A percentile compares a stretch with the other conserved stretches of the same genome.
These are phyloP conservation scores for Penicillium glabrum DNA, from an alignment of 2,329 filamentous ascomycete genomes.

Conservation along the genomic window DNA sequence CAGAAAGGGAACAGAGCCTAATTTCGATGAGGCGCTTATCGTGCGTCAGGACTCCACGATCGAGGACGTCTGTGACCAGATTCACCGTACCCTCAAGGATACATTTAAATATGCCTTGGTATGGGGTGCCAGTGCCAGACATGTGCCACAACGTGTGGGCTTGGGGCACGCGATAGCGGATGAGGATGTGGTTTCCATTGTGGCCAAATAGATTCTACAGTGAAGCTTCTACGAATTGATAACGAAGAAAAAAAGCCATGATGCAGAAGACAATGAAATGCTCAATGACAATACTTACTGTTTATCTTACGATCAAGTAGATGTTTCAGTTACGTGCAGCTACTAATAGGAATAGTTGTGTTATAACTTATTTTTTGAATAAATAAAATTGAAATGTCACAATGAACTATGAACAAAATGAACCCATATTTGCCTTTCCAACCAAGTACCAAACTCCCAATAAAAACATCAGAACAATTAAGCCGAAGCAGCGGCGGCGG, in stretches of 20 bases:
- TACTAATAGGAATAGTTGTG: not conserved
- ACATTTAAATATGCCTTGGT: constrained; percentile 98
- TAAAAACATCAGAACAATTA: constrained; percentile 14
- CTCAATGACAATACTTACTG: not conserved
- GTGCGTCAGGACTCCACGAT: constrained; percentile 84
- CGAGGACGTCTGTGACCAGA: constrained; percentile 94
- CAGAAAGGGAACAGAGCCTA: constrained; percentile 83
- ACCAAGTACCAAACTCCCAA: constrained; percentile 17
- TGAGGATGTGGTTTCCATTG: constrained; percentile 68
- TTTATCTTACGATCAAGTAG: not conserved
- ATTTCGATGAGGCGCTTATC: constrained; percentile 89
- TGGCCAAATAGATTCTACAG: constrained; percentile 45
- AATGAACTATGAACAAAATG: constrained; percentile 17
- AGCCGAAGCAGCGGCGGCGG: constrained; percentile 32
- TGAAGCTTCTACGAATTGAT: not conserved
- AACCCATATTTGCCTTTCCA: constrained; percentile 5
- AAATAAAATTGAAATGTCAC: constrained; percentile 8
- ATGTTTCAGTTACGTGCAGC: not conserved
- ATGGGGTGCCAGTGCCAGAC: constrained; percentile 94
- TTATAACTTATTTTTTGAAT: not conserved
- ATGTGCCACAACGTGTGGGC: constrained; percentile 91
- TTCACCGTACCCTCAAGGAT: constrained; percentile 92
- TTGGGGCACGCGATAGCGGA: constrained; percentile 74
- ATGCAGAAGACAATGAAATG: not conserved
- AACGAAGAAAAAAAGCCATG: not conserved